Base-by-base conservation (phyloP, 805 yeast species). In the Candida ficus region DNA sequence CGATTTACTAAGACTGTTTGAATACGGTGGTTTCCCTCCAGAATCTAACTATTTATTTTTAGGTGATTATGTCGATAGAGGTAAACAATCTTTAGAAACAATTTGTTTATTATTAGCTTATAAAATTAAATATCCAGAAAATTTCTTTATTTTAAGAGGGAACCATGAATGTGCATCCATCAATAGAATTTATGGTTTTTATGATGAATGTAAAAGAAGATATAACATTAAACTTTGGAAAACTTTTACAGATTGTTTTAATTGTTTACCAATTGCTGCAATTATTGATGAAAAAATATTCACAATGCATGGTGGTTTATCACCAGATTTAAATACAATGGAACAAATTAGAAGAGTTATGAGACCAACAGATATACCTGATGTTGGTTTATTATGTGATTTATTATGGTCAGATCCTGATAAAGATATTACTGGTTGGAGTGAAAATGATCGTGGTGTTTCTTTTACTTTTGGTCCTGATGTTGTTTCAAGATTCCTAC, bases 381-480 rank as follows among this genome's bases (percentile, higher is more conserved):
- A 91, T 66, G 95, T 89, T 46, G 99, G 99, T 21, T 76, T 91
- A 57, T 75, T 91, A 57, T 91, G 97, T 72, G 99, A 91, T 66
- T 75, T 91, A 64, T 76, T 91, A 57, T 91, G 99, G 99, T 86
- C 96, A 3, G 99, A 91, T 64, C 99, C 99, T 20, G 98, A 91
- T 66, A 91, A 93, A 67, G 97, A 90, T 66, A 90, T 91, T 54
- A 88, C 93, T 26, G 99, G 98, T 16, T 91, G 99, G 99, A 83
- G 95, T 55, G 99, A 93, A 70, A 91, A 93, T 64, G 99, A 93
- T 70, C 85, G 99, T 68, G 98, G 98, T 61, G 98, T 91, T 47
- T 89, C 97, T 20, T 91, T 90, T 66, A 91, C 98, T n/a, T 91
- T 93, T 68, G 98, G 98, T n/a, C 98, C 98, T 9, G 99, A 91